Conservation (phyloP, 1,284 basidiomycete genomes). For the Dichomitus squalens region DNA sequence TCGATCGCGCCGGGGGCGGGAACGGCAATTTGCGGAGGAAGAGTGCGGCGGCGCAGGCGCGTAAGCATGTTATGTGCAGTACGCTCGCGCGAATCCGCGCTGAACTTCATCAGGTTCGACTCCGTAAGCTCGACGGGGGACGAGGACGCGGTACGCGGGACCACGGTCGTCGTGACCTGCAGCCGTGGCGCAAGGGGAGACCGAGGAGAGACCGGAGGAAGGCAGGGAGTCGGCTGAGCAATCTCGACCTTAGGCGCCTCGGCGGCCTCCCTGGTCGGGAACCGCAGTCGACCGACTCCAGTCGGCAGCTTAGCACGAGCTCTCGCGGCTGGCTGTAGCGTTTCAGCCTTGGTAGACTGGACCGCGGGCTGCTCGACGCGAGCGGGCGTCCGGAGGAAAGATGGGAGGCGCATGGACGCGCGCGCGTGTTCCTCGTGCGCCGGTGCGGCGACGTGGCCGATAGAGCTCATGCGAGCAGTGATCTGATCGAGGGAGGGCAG, state of each 20-base stretch:
- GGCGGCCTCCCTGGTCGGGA: slow-evolving; percentile 31
- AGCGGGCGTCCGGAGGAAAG: slow-evolving; percentile 42
- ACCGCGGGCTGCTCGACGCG: slow-evolving; percentile 15
- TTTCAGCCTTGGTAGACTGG: slow-evolving; percentile 2
- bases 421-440: slow-evolving; percentile 24
- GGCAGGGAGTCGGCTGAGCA: slow-evolving; percentile 25
- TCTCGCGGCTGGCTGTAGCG: slow-evolving; percentile 16
- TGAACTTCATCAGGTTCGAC: slow-evolving; percentile 51
- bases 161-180: slow-evolving; percentile 51
- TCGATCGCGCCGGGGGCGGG: slow-evolving; percentile 29
- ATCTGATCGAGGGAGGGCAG: slow-evolving; percentile 78
- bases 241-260: slow-evolving; percentile 31
- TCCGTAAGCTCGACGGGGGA: slow-evolving; percentile 54
- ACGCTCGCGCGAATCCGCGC: slow-evolving; percentile 43
- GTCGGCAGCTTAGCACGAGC: slow-evolving; percentile 41
- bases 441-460: slow-evolving; percentile 29
- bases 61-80: slow-evolving; percentile 65
- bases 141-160: slow-evolving; percentile 45
- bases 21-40: slow-evolving; percentile 32
- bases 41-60: slow-evolving; percentile 57
- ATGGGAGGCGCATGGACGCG: slow-evolving; percentile 42
- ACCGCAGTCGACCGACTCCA: slow-evolving; percentile 52
- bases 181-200: slow-evolving; percentile 43
- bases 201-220: slow-evolving; percentile 34
- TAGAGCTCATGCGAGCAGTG: slow-evolving; percentile 57